Conservation (phyloP, 2,329 filamentous ascomycete genomes). For the Talaromyces sp. region DNA sequence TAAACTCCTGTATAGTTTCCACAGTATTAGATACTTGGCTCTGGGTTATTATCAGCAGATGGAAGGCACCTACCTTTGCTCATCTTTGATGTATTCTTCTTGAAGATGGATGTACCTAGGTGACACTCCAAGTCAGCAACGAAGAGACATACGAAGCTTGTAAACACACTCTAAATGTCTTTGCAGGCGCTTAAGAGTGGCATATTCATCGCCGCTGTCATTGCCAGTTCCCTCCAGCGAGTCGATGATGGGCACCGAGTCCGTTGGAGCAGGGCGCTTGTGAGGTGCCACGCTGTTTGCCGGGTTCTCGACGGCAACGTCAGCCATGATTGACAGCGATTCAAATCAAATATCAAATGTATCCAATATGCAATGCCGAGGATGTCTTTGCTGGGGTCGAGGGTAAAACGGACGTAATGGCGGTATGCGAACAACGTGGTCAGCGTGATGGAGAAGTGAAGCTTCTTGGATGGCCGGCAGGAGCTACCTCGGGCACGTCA, state of each 20-base stretch:
- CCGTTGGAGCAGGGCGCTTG: constrained; percentile 71
- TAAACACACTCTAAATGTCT: constrained; percentile 78
- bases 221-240: constrained; percentile 76
- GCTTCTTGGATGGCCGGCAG: background rate
- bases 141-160: background rate
- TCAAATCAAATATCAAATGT: background rate
- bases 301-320: constrained; percentile 79
- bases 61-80: constrained; percentile 63
- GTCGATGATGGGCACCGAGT: constrained; percentile 82
- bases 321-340: constrained; percentile 60
- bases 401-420: background rate
- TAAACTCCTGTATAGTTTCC: constrained; percentile 61
- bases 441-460: background rate
- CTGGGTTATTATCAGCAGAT: background rate
- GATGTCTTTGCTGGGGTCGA: background rate
- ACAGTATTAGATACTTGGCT: background rate
- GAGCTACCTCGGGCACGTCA: background rate
- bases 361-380: background rate
- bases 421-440: background rate
- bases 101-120: constrained; percentile 86
- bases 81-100: constrained; percentile 99
- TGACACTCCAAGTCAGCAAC: constrained; percentile 2
- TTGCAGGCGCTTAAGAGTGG: constrained; percentile 91
- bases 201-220: constrained; percentile 88
- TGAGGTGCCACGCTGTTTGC: constrained; percentile 67